phyloP scores from a whole-genome alignment of 164 flowering plant species.

The Magnolia kwangsiensis region DNA sequence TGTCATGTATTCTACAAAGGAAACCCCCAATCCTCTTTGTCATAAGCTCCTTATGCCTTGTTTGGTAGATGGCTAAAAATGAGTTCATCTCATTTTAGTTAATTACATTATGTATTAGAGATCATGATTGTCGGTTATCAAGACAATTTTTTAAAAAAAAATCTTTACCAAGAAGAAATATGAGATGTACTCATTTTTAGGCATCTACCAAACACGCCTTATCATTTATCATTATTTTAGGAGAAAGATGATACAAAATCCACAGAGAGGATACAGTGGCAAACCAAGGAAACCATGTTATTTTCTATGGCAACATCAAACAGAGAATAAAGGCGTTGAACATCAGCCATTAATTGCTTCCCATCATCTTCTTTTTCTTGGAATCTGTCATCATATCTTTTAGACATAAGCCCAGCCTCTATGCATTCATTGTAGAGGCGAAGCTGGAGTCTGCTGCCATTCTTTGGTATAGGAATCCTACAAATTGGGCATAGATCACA shows the following conservation, averaged over 20 bases:
- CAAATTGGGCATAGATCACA: constrained; percentile 94
- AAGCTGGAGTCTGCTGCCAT: constrained; percentile 37
- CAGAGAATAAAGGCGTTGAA: constrained; percentile 73
- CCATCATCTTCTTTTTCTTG: constrained; percentile 57
- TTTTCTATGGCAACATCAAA: constrained; percentile 91
- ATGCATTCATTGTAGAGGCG: constrained; percentile 84
- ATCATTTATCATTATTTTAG: too few species aligned
- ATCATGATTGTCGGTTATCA: too few species aligned
- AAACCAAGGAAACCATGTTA: constrained; percentile 80
- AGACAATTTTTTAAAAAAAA: too few species aligned
- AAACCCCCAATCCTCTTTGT: too few species aligned
- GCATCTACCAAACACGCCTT: too few species aligned
- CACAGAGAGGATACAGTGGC: constrained; percentile 85
- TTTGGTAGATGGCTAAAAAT: too few species aligned
- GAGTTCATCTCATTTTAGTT: too few species aligned
- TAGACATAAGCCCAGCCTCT: constrained; percentile 83
- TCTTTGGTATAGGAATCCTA: constrained; percentile 59
- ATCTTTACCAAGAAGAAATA: too few species aligned
- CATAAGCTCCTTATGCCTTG: too few species aligned
- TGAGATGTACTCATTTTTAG: too few species aligned
- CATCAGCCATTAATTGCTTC: constrained; percentile 51
- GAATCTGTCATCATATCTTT: constrained; percentile 56
- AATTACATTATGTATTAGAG: too few species aligned
- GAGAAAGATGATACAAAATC: not conserved
- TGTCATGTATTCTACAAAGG: too few species aligned